Evolutionary conservation across 2,329 filamentous ascomycete species (phyloP).

Genomic region (Pestalotiopsis sp.): DNA sequence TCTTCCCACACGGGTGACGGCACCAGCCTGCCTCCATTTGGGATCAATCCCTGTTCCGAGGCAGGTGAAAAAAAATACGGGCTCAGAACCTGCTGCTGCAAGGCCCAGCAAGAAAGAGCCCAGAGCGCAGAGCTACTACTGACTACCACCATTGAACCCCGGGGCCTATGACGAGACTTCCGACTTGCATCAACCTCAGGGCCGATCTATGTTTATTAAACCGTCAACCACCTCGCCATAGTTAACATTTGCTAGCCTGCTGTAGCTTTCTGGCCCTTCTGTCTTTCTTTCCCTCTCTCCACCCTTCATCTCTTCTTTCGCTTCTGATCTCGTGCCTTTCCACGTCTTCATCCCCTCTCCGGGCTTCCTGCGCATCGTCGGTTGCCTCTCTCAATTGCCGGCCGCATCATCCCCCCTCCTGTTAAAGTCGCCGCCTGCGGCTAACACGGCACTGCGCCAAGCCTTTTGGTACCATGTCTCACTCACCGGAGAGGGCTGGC

Average conservation of each 20-base stretch:
- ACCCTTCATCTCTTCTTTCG: not conserved
- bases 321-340: not conserved
- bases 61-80: not conserved
- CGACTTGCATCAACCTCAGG: not conserved
- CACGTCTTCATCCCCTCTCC: not conserved
- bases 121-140: not conserved
- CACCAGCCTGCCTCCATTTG: not conserved
- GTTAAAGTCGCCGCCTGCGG: not conserved
- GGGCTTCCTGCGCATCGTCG: not conserved
- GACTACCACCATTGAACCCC: not conserved
- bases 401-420: not conserved
- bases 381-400: not conserved
- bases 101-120: not conserved
- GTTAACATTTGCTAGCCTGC: not conserved
- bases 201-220: not conserved
- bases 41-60: not conserved
- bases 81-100: conserved; percentile 1
- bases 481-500: conserved; percentile 3
- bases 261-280: not conserved
- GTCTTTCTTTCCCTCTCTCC: not conserved
- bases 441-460: conserved; percentile 6
- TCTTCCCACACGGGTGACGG: not conserved
- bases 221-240: not conserved
- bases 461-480: conserved; percentile 10
- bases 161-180: not conserved